Evolutionary conservation across 139 green algal species (phyloP), one percentile per base, ranked within the genome.

Genomic region (Trebouxia sp.): DNA sequence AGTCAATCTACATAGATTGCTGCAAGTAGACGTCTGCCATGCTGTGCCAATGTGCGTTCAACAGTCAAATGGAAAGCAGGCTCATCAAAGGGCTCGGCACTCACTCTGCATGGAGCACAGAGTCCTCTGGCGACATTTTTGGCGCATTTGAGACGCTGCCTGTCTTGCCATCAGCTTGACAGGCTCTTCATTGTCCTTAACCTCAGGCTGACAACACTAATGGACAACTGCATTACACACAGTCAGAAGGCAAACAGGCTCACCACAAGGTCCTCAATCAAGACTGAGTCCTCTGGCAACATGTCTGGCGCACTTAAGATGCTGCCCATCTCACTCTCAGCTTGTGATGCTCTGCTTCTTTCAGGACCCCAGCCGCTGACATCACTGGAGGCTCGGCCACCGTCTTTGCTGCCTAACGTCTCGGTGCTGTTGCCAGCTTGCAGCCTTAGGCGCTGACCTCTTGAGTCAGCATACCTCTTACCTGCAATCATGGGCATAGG

Each of bases 271-370:
- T 77, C 69, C 42, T 77, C 69, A 14, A 77, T 37, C 17, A 51
- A 41, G 9, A 11, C 69, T 4, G 41, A 56, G 26, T 53, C 69
- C 42, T 77, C 69, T 37, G 69, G 41, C 24, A 66, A 79, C 74
- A 79, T 79, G 74, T 79, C 74, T 65, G 74, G 74, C 5, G 74
- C 74, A 26, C 74, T 79, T 11, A 79, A 10, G 32, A 79, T 65
- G 47, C 47, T 66, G 47, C 74, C 74, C 10, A 43, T n/a, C 47
- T 79, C 74, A 45, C 74, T 79, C 17, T 53, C 74, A 9, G 42
- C 42, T n/a, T 79, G 42, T 14, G 42, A 65, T 12, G 41, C 41
- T 14, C 43, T 1, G 43, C 69, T 77, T n/a, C 42, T 53, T 53
- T 77, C 69, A 7, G 69, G 69, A 6, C 32, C 62, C 62, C 62